phyloP scores from a whole-genome alignment of 2,329 filamentous ascomycete genomes.

The Fusarium coffeatum region DNA sequence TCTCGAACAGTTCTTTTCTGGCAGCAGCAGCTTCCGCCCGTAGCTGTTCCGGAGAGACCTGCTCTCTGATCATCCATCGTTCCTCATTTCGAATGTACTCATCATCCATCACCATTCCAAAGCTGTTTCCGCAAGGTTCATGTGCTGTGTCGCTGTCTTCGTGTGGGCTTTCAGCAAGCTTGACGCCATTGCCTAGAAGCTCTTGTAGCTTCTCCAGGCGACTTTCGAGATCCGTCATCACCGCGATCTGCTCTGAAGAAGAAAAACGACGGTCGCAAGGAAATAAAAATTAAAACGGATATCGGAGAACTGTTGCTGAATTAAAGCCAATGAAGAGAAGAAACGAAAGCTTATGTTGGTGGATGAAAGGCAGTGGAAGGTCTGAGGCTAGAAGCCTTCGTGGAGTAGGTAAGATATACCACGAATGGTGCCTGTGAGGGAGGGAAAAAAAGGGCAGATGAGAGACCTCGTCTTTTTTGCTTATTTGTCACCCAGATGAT shows the following conservation, averaged over 20 bases:
- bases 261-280: not conserved
- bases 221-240: conserved; percentile 36
- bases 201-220: conserved; percentile 41
- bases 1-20: conserved; percentile 11
- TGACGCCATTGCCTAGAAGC: conserved; percentile 38
- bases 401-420: not conserved
- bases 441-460: conserved; percentile 9
- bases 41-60: not conserved
- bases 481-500: conserved; percentile 17
- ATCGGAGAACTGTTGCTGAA: not conserved
- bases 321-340: not conserved
- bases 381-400: not conserved
- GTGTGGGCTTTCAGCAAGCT: conserved; percentile 22
- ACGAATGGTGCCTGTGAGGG: not conserved
- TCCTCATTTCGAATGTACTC: conserved; percentile 9
- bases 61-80: not conserved
- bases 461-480: not conserved
- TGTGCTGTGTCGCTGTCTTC: not conserved
- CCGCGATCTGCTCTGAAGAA: not conserved
- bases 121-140: not conserved
- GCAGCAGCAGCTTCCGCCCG: conserved; percentile 6
- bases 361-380: not conserved
- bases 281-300: not conserved
- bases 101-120: conserved; percentile 13
- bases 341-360: not conserved